Base-by-base conservation (phyloP, 352 stramenopile species). In the Phytophthora palmivora region DNA sequence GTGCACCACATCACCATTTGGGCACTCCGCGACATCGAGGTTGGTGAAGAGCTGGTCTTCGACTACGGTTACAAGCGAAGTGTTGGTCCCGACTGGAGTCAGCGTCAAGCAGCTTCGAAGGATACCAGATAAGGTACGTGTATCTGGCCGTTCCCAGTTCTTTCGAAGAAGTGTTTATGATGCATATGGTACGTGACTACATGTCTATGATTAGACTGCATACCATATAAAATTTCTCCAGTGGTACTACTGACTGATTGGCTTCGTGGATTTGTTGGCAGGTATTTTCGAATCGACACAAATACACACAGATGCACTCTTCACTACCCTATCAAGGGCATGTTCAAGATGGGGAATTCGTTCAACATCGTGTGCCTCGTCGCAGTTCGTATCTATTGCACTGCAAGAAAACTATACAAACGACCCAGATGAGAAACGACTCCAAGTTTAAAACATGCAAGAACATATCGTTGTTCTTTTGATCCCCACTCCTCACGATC, bases 1-100 rank as follows among this genome's bases (percentile, higher is more conserved):
- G 87, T 97, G 48, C 77, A 92, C 67, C 77, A 87, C 62, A 96
- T 98, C 57, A 91, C 76, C 10, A 89, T 98, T 16, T 98, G 88
- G 82, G 89, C 92, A 0, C 57, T 78, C 16, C 52, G 82, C 6
- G 75, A 96, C 41, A 97, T 98, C 52, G 60, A 69, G 4, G 60
- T 82, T 22, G 79, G 95, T 21, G 76, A 89, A 43, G 80, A 89
- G 54, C 43, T 89, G 11, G 67, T 77, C 49, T 88, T 89, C 61
- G 77, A 89, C 54, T 89, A 87, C 47, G 76, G 80, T 26, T 88
- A 89, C 60, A 70, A 83, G 46, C 63, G 72, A 42, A 76, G 79
- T 54, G 76, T 79, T 28, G 78, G 71, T 51, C 80, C 80, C 19
- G 78, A 83, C 36, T 87, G 80, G 80, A 87, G 75, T 57, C 72